A percentile compares a stretch with the other conserved stretches of the same genome.
phyloP scores from a whole-genome alignment of 768 basidiomycete genomes.

The Lanmaoa rubissima region DNA sequence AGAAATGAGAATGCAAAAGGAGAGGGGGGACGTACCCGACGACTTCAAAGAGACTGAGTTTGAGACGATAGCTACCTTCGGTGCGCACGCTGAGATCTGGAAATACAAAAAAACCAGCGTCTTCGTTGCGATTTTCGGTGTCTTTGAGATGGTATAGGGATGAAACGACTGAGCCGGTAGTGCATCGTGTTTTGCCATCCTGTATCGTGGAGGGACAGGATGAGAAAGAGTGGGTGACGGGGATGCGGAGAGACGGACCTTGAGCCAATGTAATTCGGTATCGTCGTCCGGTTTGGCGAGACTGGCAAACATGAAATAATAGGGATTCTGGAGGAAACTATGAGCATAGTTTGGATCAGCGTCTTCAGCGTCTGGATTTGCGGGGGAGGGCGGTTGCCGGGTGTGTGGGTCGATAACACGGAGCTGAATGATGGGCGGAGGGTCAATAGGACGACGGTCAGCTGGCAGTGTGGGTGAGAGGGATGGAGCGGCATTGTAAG shows the following conservation, averaged over 20 bases:
- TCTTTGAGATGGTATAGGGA: slow-evolving; percentile 90
- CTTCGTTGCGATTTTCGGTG: slow-evolving; percentile 54
- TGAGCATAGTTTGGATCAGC: slow-evolving; percentile 45
- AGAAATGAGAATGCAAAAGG: neutral
- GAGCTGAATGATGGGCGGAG: slow-evolving; percentile 94
- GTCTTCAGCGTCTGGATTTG: slow-evolving; percentile 33
- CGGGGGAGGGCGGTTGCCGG: slow-evolving; percentile 29
- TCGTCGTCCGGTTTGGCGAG: slow-evolving; percentile 89
- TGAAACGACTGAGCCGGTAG: slow-evolving; percentile 88
- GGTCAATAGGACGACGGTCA: slow-evolving; percentile 95
- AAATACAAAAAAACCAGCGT: slow-evolving; percentile 95
- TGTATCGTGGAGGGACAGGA: slow-evolving; percentile 27
- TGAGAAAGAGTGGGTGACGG: neutral
- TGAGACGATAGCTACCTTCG: slow-evolving; percentile 80
- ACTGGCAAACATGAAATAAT: slow-evolving; percentile 94
- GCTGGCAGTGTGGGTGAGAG: slow-evolving; percentile 43
- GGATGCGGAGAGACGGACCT: slow-evolving; percentile 41
- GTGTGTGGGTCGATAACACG: slow-evolving; percentile 71
- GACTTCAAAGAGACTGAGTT: slow-evolving; percentile 83
- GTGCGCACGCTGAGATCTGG: slow-evolving; percentile 91
- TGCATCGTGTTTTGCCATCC: slow-evolving; percentile 90
- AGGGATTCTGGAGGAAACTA: slow-evolving; percentile 83
- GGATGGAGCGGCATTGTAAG: neutral
- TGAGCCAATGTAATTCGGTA: slow-evolving; percentile 83
- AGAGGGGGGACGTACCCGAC: slow-evolving; percentile 64